Evolutionary conservation across 805 yeast species (phyloP), one percentile per base, ranked within the genome.

Genomic region (Candida parachauliodes): DNA sequence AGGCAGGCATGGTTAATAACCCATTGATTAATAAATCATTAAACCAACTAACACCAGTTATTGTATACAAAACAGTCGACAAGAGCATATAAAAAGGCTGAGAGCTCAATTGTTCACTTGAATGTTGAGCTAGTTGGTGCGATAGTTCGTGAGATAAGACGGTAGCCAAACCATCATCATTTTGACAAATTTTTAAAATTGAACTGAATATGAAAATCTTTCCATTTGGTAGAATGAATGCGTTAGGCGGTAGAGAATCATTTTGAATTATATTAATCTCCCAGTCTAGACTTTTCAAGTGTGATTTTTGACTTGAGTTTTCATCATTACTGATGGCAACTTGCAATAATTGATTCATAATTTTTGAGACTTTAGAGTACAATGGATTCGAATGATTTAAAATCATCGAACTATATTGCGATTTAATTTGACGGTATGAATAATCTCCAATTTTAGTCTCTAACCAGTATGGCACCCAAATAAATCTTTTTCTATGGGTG

Each of bases 221-320:
- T 5, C 98, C 98, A 43, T 93, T 91, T 15, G 98, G 98, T 24
- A 93, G 68, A 14, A 93, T 96, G 62, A 93, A 91, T 1, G 98
- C 98, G 62, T 93, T 93, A 2, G 98, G 98, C 11, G 95, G 89
- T n/a, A 71, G 71, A 23, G 61, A 60, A 44, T 82, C 75, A 15
- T 87, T 81, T 30, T 54, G 49, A 31, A 68, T 51, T 16, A 93
- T 84, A 54, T 87, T 87, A 20, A 93, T 77, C 46, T 76, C 67
- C 98, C 98, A 93, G 28, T 81, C 70, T 46, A 47, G 65, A 57
- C 45, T 53, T 49, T 55, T 62, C 57, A 56, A 57, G 51, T 51
- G 70, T 59, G 65, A 69, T 4, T 42, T 44, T 12, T 55, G 59
- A 44, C 57, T 71, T 5, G 24, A 16, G 12, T 33, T 32, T 17